Evolutionary conservation across 2,329 filamentous ascomycete species (phyloP).

Genomic region (Fusarium sambucinum): DNA sequence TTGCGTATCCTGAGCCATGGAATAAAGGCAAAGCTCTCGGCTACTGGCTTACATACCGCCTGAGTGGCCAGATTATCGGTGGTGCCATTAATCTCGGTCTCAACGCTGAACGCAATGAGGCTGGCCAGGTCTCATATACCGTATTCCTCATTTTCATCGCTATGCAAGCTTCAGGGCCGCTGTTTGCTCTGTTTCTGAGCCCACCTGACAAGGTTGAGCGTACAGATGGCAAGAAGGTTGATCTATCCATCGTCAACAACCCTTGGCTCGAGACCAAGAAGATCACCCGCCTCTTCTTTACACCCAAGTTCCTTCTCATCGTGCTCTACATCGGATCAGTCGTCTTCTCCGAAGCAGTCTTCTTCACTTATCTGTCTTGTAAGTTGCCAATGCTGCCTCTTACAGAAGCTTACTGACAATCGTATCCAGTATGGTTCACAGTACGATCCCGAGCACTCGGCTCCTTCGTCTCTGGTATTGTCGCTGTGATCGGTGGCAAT

Average conservation of each 20-base stretch:
- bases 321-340: constrained; percentile 77
- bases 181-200: constrained; percentile 74
- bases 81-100: constrained; percentile 78
- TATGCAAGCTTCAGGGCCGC: constrained; percentile 73
- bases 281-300: constrained; percentile 70
- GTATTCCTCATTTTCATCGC: constrained; percentile 79
- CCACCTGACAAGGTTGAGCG: constrained; percentile 72
- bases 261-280: constrained; percentile 70
- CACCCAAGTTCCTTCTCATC: constrained; percentile 71
- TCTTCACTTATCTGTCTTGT: constrained; percentile 72
- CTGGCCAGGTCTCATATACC: constrained; percentile 75
- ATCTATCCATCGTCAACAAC: constrained; percentile 67
- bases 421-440: constrained; percentile 70
- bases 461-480: constrained; percentile 76
- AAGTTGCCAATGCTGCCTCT: constrained; percentile 5
- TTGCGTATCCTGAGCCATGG: constrained; percentile 77
- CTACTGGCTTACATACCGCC: constrained; percentile 72
- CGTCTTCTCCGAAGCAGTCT: constrained; percentile 78
- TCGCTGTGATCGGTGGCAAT: constrained; percentile 74
- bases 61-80: constrained; percentile 76
- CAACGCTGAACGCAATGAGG: constrained; percentile 67
- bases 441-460: constrained; percentile 77
- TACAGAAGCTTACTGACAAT: neutral
- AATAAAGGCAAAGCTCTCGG: constrained; percentile 74
- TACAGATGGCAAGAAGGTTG: constrained; percentile 72